phyloP scores from a whole-genome alignment of 1,284 basidiomycete species.

The Apiotrichum siamense region DNA sequence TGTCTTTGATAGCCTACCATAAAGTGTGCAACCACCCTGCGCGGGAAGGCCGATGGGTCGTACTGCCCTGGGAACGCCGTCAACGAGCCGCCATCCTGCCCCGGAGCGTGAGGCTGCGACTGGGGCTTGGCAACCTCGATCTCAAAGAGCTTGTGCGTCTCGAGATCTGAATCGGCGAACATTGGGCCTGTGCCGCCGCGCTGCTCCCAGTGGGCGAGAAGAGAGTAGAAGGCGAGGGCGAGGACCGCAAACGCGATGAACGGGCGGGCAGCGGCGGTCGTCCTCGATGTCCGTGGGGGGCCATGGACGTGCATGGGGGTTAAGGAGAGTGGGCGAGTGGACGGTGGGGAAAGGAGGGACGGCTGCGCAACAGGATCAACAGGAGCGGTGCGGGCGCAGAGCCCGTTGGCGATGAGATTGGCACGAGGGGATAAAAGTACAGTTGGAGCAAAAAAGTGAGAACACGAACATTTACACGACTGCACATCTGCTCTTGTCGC shows the following conservation, averaged over 20 bases:
- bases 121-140: constrained; percentile 1
- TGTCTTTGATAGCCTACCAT: constrained; percentile 32
- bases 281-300: neutral
- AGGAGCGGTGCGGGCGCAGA: too few species aligned
- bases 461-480: too few species aligned
- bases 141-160: constrained; percentile 2
- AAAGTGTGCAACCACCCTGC: constrained; percentile 45
- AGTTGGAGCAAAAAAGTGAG: too few species aligned
- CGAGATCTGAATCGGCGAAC: neutral
- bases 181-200: constrained; percentile 4
- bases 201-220: constrained; percentile 20
- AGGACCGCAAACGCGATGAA: constrained; percentile 11
- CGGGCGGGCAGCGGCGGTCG: constrained; percentile 4
- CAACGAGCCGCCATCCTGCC: too few species aligned
- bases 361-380: too few species aligned
- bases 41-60: neutral
- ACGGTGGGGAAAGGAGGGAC: too few species aligned
- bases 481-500: too few species aligned
- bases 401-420: too few species aligned
- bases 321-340: too few species aligned
- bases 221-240: constrained; percentile 9
- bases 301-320: too few species aligned
- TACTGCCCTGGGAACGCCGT: neutral
- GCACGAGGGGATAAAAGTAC: too few species aligned
- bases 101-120: too few species aligned